These are phyloP conservation scores for Oenanthe javanica DNA, from an alignment of 140 eudicot species.

Conservation along the genomic window DNA sequence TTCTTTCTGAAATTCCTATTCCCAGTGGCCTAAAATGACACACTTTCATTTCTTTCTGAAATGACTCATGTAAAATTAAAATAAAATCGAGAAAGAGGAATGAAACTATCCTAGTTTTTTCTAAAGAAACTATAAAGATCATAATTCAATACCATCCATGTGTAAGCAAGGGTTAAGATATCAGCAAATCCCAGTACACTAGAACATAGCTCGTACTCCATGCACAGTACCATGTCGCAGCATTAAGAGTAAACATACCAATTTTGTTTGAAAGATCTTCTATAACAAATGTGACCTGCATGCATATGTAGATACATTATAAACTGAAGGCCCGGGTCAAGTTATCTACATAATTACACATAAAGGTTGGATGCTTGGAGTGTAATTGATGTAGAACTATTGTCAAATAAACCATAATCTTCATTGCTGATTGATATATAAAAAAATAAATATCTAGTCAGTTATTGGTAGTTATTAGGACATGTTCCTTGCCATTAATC, in stretches of 20 bases:
- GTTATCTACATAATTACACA: background rate
- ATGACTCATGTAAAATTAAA: background rate
- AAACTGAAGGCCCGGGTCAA: background rate
- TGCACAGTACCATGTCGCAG: background rate
- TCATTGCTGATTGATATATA: background rate
- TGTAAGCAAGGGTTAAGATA: background rate
- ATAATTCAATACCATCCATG: background rate
- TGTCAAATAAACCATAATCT: background rate
- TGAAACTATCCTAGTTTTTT: background rate
- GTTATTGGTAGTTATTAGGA: background rate
- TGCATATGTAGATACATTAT: background rate
- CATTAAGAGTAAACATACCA: background rate
- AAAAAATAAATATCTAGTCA: no score
- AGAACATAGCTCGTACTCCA: background rate
- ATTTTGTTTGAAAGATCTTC: background rate
- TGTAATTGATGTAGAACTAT: background rate
- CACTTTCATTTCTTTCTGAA: background rate
- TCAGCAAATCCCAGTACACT: background rate
- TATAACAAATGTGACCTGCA: background rate
- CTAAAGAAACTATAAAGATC: background rate
- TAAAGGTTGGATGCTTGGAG: background rate
- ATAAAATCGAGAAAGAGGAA: background rate
- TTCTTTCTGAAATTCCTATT: background rate
- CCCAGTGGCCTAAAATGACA: background rate
- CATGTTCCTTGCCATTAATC: background rate